These are phyloP conservation scores for Apophysomyces elegans DNA, from an alignment of 371 early-diverging fungal species.

Conservation along the genomic window DNA sequence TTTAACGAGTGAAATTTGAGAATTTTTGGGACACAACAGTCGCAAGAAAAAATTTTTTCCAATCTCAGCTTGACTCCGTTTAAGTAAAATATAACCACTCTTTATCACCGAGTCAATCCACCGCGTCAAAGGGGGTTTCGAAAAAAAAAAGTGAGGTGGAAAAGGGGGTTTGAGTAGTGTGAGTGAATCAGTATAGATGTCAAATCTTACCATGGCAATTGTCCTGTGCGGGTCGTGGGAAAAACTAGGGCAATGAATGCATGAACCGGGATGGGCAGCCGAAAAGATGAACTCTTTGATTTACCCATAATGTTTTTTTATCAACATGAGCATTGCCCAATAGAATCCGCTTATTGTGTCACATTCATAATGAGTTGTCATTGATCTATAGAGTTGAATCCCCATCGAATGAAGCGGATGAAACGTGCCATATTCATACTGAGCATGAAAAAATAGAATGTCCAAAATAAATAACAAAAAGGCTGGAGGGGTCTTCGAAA, in stretches of 20 bases:
- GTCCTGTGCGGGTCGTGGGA: constrained; percentile 11
- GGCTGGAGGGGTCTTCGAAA: not conserved
- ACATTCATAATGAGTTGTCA: not conserved
- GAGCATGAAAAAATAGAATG: constrained; percentile 3
- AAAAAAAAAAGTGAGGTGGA: not conserved
- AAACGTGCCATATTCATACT: constrained; percentile 9
- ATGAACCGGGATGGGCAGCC: constrained; percentile 6
- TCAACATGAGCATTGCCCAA: not conserved
- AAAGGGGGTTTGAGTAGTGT: not conserved
- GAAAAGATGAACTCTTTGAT: not conserved
- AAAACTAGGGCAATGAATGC: not conserved
- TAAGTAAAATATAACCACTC: constrained; percentile 1
- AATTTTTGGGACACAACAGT: not conserved
- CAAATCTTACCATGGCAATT: not conserved
- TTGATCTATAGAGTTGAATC: not conserved
- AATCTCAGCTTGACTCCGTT: constrained; percentile 9
- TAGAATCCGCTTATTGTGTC: not conserved
- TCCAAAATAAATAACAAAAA: not conserved
- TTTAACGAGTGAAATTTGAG: not conserved
- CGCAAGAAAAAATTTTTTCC: constrained; percentile 1
- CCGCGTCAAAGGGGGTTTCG: not conserved
- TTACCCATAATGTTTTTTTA: not conserved
- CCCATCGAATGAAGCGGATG: not conserved
- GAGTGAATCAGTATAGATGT: not conserved
- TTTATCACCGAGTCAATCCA: constrained; percentile 9